Base-by-base conservation (phyloP, 257 asterid species). In the Buddleja alternifolia region DNA sequence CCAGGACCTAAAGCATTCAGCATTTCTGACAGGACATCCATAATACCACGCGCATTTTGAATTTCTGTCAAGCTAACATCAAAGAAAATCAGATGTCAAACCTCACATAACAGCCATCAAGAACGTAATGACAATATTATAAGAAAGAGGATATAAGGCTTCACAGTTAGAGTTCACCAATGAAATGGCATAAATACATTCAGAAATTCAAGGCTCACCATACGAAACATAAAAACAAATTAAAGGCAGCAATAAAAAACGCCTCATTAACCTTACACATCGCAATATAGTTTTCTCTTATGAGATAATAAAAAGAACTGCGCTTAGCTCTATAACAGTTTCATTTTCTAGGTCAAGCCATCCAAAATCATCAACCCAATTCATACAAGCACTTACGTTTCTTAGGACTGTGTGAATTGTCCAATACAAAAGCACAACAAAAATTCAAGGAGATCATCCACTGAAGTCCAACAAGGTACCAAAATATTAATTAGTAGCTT, bases 1-100 rank as follows among this genome's bases (percentile, higher is more conserved):
- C 48, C 74, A 34, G 95, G 91, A 79, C 85, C 89, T 50, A 87
- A 70, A 59, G 96, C 96, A 84, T 54, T 85, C 66, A 90, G 85
- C 96, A 90, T 90, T 84, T 90, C 96, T 40, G 94, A 82, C 74
- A 90, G 95, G 67, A 90, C 93, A 70, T 90, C 91, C 95, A 87
- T 82, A 66, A 90, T 81, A 56, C 95, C 96, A 46, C 93, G 93
- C n/a, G 96, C 96, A 80, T 83, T 89, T 77, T 89, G 89, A 75
- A 90, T 85, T 75, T 90, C 96, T 32, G 89, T 63, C 88, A 84
- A 77, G 73, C 95, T 90, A 77, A 72, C 51, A 63, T 12, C 12
- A 73, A 57, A 45, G 20, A 47, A 25, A 68, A 9, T 36, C 32
- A 46, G 34, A 39, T 36, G 24, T 62, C 59, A 70, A 21, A 10